phyloP scores from a whole-genome alignment of 2,329 filamentous ascomycete species.

The Calcarisporium arbuscula region DNA sequence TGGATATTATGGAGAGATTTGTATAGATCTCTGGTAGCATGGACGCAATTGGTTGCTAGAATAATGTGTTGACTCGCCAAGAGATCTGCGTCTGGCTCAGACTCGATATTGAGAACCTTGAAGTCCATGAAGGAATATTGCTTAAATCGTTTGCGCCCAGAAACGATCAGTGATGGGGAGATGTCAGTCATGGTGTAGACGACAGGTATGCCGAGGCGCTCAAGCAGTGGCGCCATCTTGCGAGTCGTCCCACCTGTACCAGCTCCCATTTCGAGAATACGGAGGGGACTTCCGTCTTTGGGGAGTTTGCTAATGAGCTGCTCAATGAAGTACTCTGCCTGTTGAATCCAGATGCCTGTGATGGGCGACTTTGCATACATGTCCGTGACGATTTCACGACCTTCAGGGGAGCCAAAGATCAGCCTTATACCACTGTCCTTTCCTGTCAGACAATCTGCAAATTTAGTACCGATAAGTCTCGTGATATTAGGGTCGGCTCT shows the following conservation, averaged over 20 bases:
- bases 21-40: conserved; percentile 25
- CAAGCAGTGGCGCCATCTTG: not conserved
- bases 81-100: conserved; percentile 8
- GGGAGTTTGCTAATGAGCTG: too few species aligned
- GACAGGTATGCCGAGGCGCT: too few species aligned
- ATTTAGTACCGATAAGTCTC: too few species aligned
- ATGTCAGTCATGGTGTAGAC: conserved; percentile 18
- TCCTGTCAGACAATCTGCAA: too few species aligned
- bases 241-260: conserved; percentile 21
- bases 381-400: too few species aligned
- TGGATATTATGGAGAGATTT: conserved; percentile 13
- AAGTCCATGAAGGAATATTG: conserved; percentile 5
- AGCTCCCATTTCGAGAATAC: conserved; percentile 33
- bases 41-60: conserved; percentile 27
- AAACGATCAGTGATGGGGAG: conserved; percentile 13
- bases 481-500: too few species aligned
- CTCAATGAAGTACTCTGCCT: too few species aligned
- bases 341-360: too few species aligned
- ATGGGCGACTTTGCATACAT: too few species aligned
- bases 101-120: conserved; percentile 19
- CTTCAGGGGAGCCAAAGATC: too few species aligned
- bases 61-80: conserved; percentile 21
- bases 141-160: conserved; percentile 14
- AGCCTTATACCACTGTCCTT: too few species aligned
- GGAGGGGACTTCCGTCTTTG: too few species aligned